Base-by-base conservation (phyloP, 306 rosid genomes). In the Ormosia semicastrata region DNA sequence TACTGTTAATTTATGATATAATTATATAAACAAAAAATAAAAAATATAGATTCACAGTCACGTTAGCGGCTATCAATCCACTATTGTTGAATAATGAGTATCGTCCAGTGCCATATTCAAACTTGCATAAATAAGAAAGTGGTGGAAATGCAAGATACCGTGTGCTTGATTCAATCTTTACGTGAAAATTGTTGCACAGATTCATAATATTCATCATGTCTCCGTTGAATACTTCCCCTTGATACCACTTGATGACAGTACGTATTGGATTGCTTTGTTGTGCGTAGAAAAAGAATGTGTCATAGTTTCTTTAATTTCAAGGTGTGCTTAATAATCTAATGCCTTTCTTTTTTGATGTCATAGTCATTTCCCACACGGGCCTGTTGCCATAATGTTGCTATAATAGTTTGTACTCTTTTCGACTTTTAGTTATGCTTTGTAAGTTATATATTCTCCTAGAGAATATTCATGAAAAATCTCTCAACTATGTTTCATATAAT, bases 211-310 rank as follows among this genome's bases (percentile, higher is more conserved):
- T 77, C 78, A 83, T 87, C 18, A 87, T 87, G 80, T 18, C 66
- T 74, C 5, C 32, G 40, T 74, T 84, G 92, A 91, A 91, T 81
- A 80, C 78, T 85, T 73, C 86, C 87, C 85, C 56, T 82, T 66
- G 79, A 87, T 84, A 64, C 89, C 88, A 78, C 87, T 76, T 73
- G 76, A 71, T 66, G 62, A 71, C 64, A 54, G 1, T 66, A 75
- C 59, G 76, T 62, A 56, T 44, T 75, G 81, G 75, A 46, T 57
- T 79, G 62, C 84, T 81, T 18, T 58, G 44, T 18, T 58, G 34
- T 5, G 24, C 11, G 49, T 34, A 32, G 53, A 12, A 32, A 43
- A 33, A 56, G 5, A n/a, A 8, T 41, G 9, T 30, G 2, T 13
- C 32, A 1, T 37, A 37, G 43, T 64, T 37, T 75, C 59, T 59